These are phyloP conservation scores for Umbelopsis isabellina DNA, from an alignment of 192 early-diverging fungal species.

Conservation along the genomic window DNA sequence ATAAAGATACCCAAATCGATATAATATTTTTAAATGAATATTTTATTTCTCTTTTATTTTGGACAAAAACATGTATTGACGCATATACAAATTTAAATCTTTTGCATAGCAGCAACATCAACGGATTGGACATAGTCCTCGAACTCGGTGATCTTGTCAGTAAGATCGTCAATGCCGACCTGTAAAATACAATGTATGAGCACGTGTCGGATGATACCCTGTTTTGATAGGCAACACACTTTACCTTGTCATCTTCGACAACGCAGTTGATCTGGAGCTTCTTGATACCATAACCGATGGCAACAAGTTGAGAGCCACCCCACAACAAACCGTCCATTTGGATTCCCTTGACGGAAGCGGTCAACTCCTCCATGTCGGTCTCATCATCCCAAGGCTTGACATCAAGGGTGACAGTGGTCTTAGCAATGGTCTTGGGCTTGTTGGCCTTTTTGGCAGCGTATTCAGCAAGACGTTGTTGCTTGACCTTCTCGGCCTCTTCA, in stretches of 20 bases:
- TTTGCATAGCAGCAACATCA: slow-evolving; percentile 81
- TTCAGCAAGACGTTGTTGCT: slow-evolving; percentile 86
- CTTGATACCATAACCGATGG: slow-evolving; percentile 90
- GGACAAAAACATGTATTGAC: slow-evolving; percentile 2
- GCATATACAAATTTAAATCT: slow-evolving; percentile 66
- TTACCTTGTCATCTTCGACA: slow-evolving; percentile 87
- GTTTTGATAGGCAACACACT: slow-evolving; percentile 6
- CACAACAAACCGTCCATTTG: slow-evolving; percentile 84
- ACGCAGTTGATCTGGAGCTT: slow-evolving; percentile 90
- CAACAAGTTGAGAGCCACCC: slow-evolving; percentile 73
- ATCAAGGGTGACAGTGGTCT: slow-evolving; percentile 87
- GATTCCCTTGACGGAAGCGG: slow-evolving; percentile 68
- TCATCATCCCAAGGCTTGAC: slow-evolving; percentile 98
- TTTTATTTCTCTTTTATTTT: neutral
- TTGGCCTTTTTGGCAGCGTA: slow-evolving; percentile 92
- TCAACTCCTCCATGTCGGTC: slow-evolving; percentile 79
- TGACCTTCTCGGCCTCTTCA: slow-evolving; percentile 87
- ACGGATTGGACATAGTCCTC: slow-evolving; percentile 90
- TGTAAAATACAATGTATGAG: slow-evolving; percentile 1
- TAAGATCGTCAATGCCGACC: slow-evolving; percentile 65
- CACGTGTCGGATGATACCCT: slow-evolving; percentile 11
- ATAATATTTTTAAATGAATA: neutral
- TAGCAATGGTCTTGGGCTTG: slow-evolving; percentile 83
- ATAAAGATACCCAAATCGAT: neutral
- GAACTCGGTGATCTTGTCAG: slow-evolving; percentile 72